Conservation (phyloP, 2,329 filamentous ascomycete species). For the Colletotrichum tanaceti region DNA sequence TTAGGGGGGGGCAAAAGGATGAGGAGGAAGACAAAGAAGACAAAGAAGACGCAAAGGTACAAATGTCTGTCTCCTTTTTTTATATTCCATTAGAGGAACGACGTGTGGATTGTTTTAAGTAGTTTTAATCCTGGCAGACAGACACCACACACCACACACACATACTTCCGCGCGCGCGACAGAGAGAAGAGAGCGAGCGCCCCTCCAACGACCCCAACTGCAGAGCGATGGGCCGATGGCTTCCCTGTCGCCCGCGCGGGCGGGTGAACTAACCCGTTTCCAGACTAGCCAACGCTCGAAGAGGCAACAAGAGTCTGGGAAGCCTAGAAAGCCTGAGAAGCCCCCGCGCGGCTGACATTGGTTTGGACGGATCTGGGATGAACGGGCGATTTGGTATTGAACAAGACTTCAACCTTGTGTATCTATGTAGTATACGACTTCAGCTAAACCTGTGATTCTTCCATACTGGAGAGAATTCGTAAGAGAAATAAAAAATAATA, state of each 20-base stretch:
- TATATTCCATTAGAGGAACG: not conserved
- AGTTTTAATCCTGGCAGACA: not conserved
- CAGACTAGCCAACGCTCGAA: not conserved
- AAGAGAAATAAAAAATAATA: too few species aligned
- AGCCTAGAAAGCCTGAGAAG: not conserved
- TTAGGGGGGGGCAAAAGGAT: not conserved
- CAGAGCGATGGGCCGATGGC: not conserved
- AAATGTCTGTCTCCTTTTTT: not conserved
- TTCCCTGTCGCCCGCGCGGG: conserved; percentile 24
- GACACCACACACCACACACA: not conserved
- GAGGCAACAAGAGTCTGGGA: not conserved
- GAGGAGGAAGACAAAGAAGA: too few species aligned
- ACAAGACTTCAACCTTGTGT: not conserved
- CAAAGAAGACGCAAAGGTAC: too few species aligned
- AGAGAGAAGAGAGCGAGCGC: not conserved
- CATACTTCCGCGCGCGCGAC: conserved; percentile 3
- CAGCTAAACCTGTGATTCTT: not conserved
- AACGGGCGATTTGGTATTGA: not conserved
- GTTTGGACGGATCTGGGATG: not conserved
- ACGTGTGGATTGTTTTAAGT: not conserved
- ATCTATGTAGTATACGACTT: too few species aligned
- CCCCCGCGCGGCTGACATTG: conserved; percentile 30
- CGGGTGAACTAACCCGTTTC: conserved; percentile 34
- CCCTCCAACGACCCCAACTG: not conserved
- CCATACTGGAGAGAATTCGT: too few species aligned